A percentile compares a stretch with the other conserved stretches of the same genome.
Conservation (phyloP, 2,329 filamentous ascomycete genomes). For the Elsinoe australis region DNA sequence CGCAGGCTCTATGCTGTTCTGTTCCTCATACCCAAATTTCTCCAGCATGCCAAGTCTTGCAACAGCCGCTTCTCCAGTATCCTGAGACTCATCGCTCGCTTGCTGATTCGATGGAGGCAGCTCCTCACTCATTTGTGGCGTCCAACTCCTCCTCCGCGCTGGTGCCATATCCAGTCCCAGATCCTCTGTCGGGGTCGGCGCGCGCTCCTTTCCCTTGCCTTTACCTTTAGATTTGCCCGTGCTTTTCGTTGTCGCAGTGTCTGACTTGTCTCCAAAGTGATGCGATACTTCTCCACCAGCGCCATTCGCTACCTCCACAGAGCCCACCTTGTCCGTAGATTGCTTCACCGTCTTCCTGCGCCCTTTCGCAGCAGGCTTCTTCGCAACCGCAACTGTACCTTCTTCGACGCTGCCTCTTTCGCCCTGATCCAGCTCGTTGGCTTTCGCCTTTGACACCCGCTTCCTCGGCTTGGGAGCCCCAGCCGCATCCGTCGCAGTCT, state of each 20-base stretch:
- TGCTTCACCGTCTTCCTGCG: background rate
- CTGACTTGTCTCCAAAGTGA: background rate
- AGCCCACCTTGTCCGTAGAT: too few species aligned
- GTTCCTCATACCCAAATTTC: conserved; percentile 1
- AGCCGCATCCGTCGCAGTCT: background rate
- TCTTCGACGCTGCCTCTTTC: background rate
- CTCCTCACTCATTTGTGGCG: background rate
- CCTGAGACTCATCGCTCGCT: background rate
- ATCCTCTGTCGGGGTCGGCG: background rate
- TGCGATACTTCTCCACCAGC: background rate
- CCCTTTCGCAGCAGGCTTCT: background rate
- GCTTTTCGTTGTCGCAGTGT: background rate
- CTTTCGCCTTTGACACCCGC: conserved; percentile 6
- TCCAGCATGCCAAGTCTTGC: background rate
- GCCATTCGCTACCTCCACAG: background rate
- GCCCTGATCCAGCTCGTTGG: too few species aligned
- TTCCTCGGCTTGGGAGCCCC: conserved; percentile 3
- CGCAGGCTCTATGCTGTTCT: background rate
- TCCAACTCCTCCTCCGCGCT: conserved; percentile 4
- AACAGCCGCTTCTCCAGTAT: background rate
- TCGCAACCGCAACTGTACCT: background rate
- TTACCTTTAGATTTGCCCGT: background rate
- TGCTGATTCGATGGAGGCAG: background rate
- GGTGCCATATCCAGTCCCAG: conserved; percentile 1
- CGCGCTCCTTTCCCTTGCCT: background rate